These are phyloP conservation scores for Penicillium corylophilum DNA, from an alignment of 2,329 filamentous ascomycete genomes.

Conservation along the genomic window DNA sequence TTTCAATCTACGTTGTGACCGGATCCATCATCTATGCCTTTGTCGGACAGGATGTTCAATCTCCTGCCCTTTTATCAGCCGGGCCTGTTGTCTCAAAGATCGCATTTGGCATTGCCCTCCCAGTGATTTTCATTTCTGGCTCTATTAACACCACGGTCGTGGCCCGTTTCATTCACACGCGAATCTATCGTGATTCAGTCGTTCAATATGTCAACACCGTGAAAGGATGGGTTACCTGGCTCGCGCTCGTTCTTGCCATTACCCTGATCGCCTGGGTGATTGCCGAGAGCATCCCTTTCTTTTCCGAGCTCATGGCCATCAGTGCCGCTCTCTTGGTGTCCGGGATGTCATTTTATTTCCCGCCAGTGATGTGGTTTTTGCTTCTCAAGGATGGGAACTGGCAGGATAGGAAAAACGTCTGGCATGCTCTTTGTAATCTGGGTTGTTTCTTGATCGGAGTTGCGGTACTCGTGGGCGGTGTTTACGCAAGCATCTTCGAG, in stretches of 20 bases:
- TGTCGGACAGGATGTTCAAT: constrained; percentile 17
- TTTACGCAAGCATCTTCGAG: constrained; percentile 19
- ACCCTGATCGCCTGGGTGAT: constrained; percentile 21
- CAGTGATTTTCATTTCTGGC: constrained; percentile 19
- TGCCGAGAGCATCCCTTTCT: constrained; percentile 22
- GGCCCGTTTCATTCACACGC: constrained; percentile 19
- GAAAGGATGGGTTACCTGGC: constrained; percentile 20
- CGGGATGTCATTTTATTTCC: constrained; percentile 14
- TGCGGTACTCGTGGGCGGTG: constrained; percentile 16
- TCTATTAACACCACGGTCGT: constrained; percentile 24
- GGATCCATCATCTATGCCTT: constrained; percentile 15
- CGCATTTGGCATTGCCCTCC: constrained; percentile 13
- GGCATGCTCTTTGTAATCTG: constrained; percentile 11
- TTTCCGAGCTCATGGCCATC: constrained; percentile 20
- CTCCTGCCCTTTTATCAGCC: constrained; percentile 15
- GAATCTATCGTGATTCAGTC: constrained; percentile 16
- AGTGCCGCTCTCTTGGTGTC: constrained; percentile 11
- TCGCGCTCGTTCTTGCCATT: constrained; percentile 12
- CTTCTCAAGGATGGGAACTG: constrained; percentile 12
- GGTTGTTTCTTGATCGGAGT: constrained; percentile 20
- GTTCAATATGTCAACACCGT: constrained; percentile 17
- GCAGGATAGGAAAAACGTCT: constrained; percentile 9
- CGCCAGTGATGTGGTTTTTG: constrained; percentile 14
- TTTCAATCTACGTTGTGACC: constrained; percentile 12
- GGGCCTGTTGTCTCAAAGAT: constrained; percentile 13